Percentiles rank a stretch among this genome's conserved stretches.
These are phyloP conservation scores for Fusarium nygamai DNA, from an alignment of 2,329 filamentous ascomycete species.

Conservation along the genomic window DNA sequence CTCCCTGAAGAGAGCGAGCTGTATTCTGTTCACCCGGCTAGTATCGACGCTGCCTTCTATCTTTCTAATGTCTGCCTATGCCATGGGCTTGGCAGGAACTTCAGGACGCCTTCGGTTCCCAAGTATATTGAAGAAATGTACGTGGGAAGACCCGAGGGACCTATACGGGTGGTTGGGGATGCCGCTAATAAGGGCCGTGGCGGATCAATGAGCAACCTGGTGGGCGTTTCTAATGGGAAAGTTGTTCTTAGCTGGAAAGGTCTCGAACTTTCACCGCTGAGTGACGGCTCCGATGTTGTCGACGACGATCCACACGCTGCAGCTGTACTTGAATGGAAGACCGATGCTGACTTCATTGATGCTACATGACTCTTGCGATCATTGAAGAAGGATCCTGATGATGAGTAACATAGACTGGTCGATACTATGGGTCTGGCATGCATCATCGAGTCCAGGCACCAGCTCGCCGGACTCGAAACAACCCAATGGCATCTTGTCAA, in stretches of 20 bases:
- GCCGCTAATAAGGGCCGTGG: conserved; percentile 1
- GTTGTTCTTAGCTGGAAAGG: conserved; percentile 2
- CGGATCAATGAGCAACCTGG: neutral
- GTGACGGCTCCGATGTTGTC: conserved; percentile 6
- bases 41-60: conserved; percentile 5
- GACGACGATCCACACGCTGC: conserved; percentile 6
- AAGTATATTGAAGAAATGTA: conserved; percentile 9
- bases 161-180: conserved; percentile 1
- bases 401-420: conserved; percentile 5
- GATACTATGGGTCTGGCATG: conserved; percentile 7
- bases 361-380: conserved; percentile 4
- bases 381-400: conserved; percentile 10
- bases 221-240: conserved; percentile 1
- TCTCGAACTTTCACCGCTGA: conserved; percentile 5
- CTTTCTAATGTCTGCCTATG: conserved; percentile 6
- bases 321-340: conserved; percentile 10
- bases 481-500: conserved; percentile 5
- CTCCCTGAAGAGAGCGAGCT: neutral
- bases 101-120: neutral
- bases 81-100: conserved; percentile 4
- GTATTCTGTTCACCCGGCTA: conserved; percentile 3
- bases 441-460: conserved; percentile 4
- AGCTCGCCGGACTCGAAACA: conserved; percentile 1
- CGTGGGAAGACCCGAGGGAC: conserved; percentile 2
- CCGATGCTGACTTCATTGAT: conserved; percentile 3